Percentiles rank a stretch among this genome's conserved stretches.
These are phyloP conservation scores for Magnaporthiopsis incrustans DNA, from an alignment of 2,329 filamentous ascomycete genomes.

Conservation along the genomic window DNA sequence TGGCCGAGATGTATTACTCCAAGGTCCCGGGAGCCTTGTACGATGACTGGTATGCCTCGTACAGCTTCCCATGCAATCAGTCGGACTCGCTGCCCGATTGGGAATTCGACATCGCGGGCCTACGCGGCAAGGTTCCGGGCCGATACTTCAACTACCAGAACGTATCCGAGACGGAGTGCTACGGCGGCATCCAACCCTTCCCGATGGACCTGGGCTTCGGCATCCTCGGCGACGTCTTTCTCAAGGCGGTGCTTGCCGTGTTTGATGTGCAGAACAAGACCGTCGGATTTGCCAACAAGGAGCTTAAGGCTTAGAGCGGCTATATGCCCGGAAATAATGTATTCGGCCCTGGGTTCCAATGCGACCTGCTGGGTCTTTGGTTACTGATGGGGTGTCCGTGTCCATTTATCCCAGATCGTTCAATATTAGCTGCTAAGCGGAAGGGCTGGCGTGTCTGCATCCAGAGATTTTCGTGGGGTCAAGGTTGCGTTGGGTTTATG, in stretches of 20 bases:
- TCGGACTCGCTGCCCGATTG: constrained; percentile 38
- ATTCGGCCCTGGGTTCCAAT: too few species aligned
- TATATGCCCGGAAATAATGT: too few species aligned
- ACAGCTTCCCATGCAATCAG: constrained; percentile 44
- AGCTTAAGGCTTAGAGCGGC: constrained; percentile 17
- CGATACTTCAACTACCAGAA: constrained; percentile 38
- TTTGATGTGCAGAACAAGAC: constrained; percentile 49
- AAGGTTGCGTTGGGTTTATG: not conserved
- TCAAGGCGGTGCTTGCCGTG: constrained; percentile 69
- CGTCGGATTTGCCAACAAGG: constrained; percentile 39
- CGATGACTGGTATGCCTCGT: constrained; percentile 36
- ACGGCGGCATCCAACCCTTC: constrained; percentile 63
- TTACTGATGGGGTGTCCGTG: too few species aligned
- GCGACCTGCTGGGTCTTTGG: too few species aligned
- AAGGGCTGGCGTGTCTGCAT: too few species aligned
- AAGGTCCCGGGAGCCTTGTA: constrained; percentile 44
- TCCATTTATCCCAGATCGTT: not conserved
- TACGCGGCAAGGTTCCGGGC: constrained; percentile 42
- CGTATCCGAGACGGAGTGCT: constrained; percentile 52
- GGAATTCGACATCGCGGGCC: constrained; percentile 37
- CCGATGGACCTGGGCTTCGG: constrained; percentile 38
- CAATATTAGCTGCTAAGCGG: not conserved
- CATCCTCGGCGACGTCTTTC: constrained; percentile 71
- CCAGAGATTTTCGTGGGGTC: not conserved
- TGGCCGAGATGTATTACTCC: constrained; percentile 54